Conservation (phyloP, 2,329 filamentous ascomycete genomes). For the Talaromyces sp. region DNA sequence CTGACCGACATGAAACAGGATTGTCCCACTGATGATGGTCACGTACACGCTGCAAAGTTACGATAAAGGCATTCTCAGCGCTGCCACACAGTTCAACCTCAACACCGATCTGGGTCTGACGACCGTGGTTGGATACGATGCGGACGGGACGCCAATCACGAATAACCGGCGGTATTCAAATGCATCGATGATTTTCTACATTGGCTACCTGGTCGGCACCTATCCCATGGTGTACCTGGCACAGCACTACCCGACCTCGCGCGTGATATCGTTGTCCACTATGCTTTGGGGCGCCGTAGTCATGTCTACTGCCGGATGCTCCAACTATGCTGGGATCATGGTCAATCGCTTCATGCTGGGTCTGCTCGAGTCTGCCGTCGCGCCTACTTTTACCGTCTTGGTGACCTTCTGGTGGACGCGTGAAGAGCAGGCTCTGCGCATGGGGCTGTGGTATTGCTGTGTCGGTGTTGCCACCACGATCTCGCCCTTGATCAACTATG, state of each 20-base stretch:
- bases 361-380: constrained; percentile 46
- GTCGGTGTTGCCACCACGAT: constrained; percentile 20
- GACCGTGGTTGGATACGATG: background rate
- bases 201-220: constrained; percentile 4
- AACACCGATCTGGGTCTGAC: background rate
- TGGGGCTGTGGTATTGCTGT: constrained; percentile 41
- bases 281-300: constrained; percentile 43
- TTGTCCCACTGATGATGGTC: constrained; percentile 7
- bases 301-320: constrained; percentile 40
- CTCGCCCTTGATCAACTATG: background rate
- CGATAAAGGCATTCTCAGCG: constrained; percentile 6
- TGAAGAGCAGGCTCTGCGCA: constrained; percentile 45
- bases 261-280: constrained; percentile 30
- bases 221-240: constrained; percentile 4
- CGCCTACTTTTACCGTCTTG: constrained; percentile 49
- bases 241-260: constrained; percentile 4
- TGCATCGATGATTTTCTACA: constrained; percentile 6
- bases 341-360: constrained; percentile 45
- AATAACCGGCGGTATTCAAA: constrained; percentile 2
- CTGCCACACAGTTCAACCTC: constrained; percentile 4
- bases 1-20: background rate
- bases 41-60: constrained; percentile 8
- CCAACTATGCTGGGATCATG: constrained; percentile 41
- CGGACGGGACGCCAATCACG: constrained; percentile 1
- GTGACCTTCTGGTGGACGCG: constrained; percentile 48